Conservation (phyloP, 345 rosid species). For the Corchorus olitorius region DNA sequence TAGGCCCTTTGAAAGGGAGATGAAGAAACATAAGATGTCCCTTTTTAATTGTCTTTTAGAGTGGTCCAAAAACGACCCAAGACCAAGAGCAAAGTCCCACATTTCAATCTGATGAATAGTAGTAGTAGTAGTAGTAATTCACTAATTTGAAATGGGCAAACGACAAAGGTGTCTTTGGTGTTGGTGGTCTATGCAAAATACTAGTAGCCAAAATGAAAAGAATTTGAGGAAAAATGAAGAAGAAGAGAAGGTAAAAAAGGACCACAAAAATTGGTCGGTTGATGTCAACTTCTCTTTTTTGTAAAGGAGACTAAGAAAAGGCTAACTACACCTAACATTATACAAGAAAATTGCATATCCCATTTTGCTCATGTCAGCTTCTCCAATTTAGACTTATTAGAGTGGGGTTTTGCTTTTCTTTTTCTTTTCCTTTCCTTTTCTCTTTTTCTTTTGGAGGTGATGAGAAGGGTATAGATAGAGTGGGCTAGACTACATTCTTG, state of each 20-base stretch:
- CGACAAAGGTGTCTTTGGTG: not conserved
- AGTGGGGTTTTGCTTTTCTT: not conserved
- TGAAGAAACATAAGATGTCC: conserved; percentile 33
- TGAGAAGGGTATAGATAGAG: no score
- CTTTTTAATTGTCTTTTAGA: not conserved
- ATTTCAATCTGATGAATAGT: not conserved
- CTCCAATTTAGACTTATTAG: not conserved
- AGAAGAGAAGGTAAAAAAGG: conserved; percentile 16
- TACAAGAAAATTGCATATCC: not conserved
- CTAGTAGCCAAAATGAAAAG: not conserved
- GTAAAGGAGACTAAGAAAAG: not conserved
- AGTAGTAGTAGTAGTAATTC: no score
- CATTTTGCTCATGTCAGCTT: conserved; percentile 8
- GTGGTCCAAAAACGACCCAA: conserved; percentile 26
- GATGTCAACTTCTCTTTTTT: conserved; percentile 22
- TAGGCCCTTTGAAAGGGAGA: conserved; percentile 27
- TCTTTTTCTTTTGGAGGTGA: no score
- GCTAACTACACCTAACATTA: conserved; percentile 6
- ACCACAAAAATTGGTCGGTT: conserved; percentile 17
- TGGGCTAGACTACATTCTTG: not conserved
- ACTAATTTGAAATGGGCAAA: conserved; percentile 2
- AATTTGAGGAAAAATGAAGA: not conserved
- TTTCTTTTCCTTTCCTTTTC: not conserved
- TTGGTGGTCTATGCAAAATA: not conserved
- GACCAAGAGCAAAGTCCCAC: not conserved